phyloP scores from a whole-genome alignment of 768 basidiomycete species.

The Russula griseocarnosa region DNA sequence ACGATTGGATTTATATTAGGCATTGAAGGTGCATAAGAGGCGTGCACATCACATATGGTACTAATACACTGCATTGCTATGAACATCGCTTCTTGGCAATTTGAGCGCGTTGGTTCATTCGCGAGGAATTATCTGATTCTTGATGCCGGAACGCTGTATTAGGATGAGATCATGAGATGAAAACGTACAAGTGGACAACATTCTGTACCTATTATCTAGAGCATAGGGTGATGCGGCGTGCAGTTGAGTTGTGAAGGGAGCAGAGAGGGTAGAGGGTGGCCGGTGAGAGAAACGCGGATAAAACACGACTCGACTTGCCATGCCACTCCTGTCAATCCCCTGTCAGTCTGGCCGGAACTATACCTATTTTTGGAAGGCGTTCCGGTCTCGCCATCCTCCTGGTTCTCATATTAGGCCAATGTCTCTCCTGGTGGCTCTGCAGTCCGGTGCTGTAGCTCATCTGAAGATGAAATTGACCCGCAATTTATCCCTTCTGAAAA shows the following conservation, averaged over 20 bases:
- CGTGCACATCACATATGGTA: slow-evolving; percentile 19
- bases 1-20: slow-evolving; percentile 17
- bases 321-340: not conserved
- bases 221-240: not conserved
- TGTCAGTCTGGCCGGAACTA: not conserved
- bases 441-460: not conserved
- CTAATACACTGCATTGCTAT: slow-evolving; percentile 9
- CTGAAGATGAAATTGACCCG: not conserved
- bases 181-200: not conserved
- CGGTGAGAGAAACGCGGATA: not conserved
- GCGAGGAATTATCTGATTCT: not conserved
- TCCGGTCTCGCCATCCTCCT: not conserved
- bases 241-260: not conserved
- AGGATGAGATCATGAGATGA: not conserved
- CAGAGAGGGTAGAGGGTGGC: not conserved
- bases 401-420: no score
- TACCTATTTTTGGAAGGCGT: not conserved
- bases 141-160: not conserved
- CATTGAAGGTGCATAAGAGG: slow-evolving; percentile 14
- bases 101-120: not conserved
- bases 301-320: not conserved
- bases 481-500: not conserved
- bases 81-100: slow-evolving; percentile 3
- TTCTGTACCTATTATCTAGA: not conserved
- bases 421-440: not conserved